A percentile compares a stretch with the other conserved stretches of the same genome.
phyloP scores from a whole-genome alignment of 805 yeast species.

The Candida michaelii region DNA sequence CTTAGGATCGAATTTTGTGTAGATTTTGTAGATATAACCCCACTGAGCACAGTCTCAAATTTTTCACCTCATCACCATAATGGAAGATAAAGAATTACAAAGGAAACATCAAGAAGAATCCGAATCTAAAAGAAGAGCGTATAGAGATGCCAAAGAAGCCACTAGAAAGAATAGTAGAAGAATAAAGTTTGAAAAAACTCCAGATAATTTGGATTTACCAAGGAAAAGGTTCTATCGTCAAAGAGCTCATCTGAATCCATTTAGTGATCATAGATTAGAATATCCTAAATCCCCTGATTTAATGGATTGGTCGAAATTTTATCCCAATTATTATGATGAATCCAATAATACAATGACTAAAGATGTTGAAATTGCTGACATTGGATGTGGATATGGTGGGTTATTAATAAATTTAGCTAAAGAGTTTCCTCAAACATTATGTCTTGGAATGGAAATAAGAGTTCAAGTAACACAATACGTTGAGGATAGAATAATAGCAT shows the following conservation, averaged over 20 bases:
- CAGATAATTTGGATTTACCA: constrained; percentile 55
- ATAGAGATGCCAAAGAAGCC: constrained; percentile 43
- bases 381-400: constrained; percentile 98
- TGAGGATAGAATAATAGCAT: constrained; percentile 89
- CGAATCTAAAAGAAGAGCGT: constrained; percentile 47
- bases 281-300: constrained; percentile 78
- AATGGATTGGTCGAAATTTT: constrained; percentile 85
- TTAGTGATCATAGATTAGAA: constrained; percentile 89
- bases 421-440: constrained; percentile 67
- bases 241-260: constrained; percentile 97
- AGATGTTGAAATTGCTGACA: constrained; percentile 84
- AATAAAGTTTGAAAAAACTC: constrained; percentile 39
- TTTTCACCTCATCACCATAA: constrained; percentile 8
- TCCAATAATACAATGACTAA: constrained; percentile 42
- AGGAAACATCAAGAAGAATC: constrained; percentile 23
- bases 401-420: constrained; percentile 77
- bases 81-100: constrained; percentile 18
- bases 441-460: constrained; percentile 95
- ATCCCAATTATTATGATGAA: constrained; percentile 58
- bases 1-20: no score
- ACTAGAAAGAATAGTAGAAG: constrained; percentile 35
- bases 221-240: constrained; percentile 88
- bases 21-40: background rate
- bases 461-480: constrained; percentile 97
- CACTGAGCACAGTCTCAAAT: constrained; percentile 9